phyloP scores from a whole-genome alignment of 352 stramenopile species.

The Phytophthora macrochlamydospora region DNA sequence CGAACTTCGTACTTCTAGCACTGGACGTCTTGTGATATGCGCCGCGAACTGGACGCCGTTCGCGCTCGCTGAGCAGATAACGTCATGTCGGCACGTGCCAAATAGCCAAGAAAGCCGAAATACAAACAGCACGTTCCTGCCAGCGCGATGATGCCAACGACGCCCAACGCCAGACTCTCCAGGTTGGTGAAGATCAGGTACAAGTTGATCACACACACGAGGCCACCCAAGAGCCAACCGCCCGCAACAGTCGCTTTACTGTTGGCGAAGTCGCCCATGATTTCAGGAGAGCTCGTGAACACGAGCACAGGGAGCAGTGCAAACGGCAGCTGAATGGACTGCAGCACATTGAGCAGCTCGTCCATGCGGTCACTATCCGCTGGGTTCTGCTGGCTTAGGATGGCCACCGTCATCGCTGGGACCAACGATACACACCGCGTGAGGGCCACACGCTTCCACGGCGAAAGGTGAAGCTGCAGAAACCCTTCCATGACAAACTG shows the following conservation, averaged over 20 bases:
- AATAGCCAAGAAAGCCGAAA: constrained; percentile 77
- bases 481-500: constrained; percentile 99
- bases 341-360: constrained; percentile 92
- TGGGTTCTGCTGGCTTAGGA: constrained; percentile 84
- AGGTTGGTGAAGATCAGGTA: constrained; percentile 79
- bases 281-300: constrained; percentile 76
- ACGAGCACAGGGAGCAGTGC: constrained; percentile 89
- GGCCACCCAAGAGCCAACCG: constrained; percentile 59
- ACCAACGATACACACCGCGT: constrained; percentile 94
- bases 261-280: constrained; percentile 88
- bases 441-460: constrained; percentile 78
- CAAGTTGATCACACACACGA: constrained; percentile 82
- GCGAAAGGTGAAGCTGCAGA: constrained; percentile 89
- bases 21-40: constrained; percentile 21
- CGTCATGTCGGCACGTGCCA: constrained; percentile 55
- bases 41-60: constrained; percentile 23
- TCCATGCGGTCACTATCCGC: constrained; percentile 87
- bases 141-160: constrained; percentile 36
- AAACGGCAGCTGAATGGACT: constrained; percentile 93
- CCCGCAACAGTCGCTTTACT: constrained; percentile 41
- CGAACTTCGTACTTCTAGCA: constrained; percentile 1
- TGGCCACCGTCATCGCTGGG: constrained; percentile 86
- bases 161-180: constrained; percentile 47
- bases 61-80: constrained; percentile 19
- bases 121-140: constrained; percentile 49